Base-by-base conservation (phyloP, 1,284 basidiomycete species). In the Paramarasmius palmivorus region DNA sequence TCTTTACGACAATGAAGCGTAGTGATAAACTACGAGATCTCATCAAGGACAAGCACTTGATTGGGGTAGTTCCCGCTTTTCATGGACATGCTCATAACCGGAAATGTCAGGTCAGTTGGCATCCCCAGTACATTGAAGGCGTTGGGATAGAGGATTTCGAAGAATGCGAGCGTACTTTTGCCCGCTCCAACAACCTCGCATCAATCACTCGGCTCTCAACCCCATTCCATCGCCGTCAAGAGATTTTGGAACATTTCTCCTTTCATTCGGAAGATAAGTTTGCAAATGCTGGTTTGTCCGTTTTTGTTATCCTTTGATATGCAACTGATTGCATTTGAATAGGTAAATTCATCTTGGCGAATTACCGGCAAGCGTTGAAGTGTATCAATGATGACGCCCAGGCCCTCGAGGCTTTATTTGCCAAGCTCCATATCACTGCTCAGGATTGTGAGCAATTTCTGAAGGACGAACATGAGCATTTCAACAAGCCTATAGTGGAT, bases 61-160 rank as follows among this genome's bases (percentile, higher is more conserved):
- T 32, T 2, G 44, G 45, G 6, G 41, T 55, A 52, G 61, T 68
- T 15, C 59, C 60, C 17, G 59, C 63, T 0, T 73, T 73, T 57
- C 69, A 53, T 25, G 44, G 72, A 0, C 66, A 72, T 47, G 55
- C 65, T 2, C 72, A 74, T 55, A 68, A 69, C 35, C 63, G 61
- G 9, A 6, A 32, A 0, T 74, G 73, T 51, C 72, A 73, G 42
- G 46, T 64, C 1, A 17, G 54, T 2, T 61, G 64, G 49, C 71
- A 73, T 52, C 69, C 69, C 1, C 55, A 64, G 9, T 60, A 63
- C 49, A 60, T 66, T 9, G 19, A 56, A 1, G 67, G 69, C 0
- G 59, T 64, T 15, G 72, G 72, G 0, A 61, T 72, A 12, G 70
- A 73, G 45, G 71, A 73, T 48, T 61, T 73, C 4, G 67, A 70